Base-by-base conservation (phyloP, 331 rosid genomes). In the Acacia concinna region DNA sequence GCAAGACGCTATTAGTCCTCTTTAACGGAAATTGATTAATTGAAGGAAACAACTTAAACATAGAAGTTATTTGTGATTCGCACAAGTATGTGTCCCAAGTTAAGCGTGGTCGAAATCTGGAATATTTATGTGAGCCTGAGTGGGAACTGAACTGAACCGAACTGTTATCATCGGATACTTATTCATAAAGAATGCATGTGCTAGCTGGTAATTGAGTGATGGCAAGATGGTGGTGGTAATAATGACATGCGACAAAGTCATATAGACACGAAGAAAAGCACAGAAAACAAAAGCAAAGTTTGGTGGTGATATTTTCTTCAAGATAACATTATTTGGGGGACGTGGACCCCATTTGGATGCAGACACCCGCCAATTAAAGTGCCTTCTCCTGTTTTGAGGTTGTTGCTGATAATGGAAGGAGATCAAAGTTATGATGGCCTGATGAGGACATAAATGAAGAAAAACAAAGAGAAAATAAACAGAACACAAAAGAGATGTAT, bases 231-330 rank as follows among this genome's bases (percentile, higher is more conserved):
- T 56, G 63, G 35, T 21, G 17, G 9, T 1, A 13, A 68, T 21
- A 11, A 12, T 38, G 73, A 13, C 35, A 14, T 0, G 0, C 18
- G 76, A 71, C 11, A 18, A 44, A 27, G n/a, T n/a, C n/a, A n/a
- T n/a, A n/a, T n/a, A n/a, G 75, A 30, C 75, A 5, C 25, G 17
- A 28, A 71, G 63, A 21, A 47, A 18, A 18, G 43, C 63, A 71
- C 28, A 20, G 76, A 18, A 47, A 47, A 40, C 12, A 17, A 71
- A 46, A 47, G 76, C 76, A 71, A 20, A 47, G 43, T 20, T 47
- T 1, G 62, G 76, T 4, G 62, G 75, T 0, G 75, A 71, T 49
- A 71, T 71, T 71, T 71, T 47, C 20, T 31, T 71, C 20, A 47
- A 10, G 76, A 71, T 47, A 47, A 30, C 10, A 31, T 71, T 71